Conservation (phyloP, 176 grass and related monocot genomes). For the Triticum monococcum region DNA sequence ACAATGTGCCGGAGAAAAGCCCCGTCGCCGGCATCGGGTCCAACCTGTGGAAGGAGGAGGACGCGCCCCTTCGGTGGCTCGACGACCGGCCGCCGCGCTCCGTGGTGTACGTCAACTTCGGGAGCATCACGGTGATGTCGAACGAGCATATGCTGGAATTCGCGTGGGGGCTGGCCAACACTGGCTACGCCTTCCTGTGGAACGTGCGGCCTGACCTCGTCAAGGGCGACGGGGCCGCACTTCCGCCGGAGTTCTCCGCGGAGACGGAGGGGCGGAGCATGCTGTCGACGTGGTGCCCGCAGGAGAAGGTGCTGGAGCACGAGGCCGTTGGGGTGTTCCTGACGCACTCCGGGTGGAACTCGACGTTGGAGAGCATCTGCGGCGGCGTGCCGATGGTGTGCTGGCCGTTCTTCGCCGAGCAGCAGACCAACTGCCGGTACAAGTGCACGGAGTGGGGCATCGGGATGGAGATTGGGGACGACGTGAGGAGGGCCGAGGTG, state of each 20-base stretch:
- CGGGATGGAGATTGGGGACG: constrained; percentile 40
- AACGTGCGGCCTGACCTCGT: constrained; percentile 55
- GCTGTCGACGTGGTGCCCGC: constrained; percentile 49
- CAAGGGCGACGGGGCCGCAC: background rate
- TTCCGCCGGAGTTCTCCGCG: constrained; percentile 18
- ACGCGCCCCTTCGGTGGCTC: constrained; percentile 32
- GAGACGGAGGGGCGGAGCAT: constrained; percentile 17
- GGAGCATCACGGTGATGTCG: constrained; percentile 55
- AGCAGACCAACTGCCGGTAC: constrained; percentile 63
- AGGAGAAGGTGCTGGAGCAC: constrained; percentile 47
- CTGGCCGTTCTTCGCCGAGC: constrained; percentile 69
- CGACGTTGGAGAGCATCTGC: constrained; percentile 56
- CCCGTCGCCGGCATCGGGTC: constrained; percentile 14
- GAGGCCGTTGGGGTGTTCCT: constrained; percentile 65
- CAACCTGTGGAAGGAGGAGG: constrained; percentile 48
- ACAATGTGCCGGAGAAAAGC: constrained; percentile 13
- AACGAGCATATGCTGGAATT: constrained; percentile 46
- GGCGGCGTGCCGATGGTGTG: constrained; percentile 48
- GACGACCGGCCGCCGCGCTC: constrained; percentile 4
- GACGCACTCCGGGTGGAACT: constrained; percentile 92
- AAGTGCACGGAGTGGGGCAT: constrained; percentile 49
- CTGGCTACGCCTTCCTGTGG: constrained; percentile 47
- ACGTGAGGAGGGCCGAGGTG: constrained; percentile 10
- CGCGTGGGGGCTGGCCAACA: constrained; percentile 54
- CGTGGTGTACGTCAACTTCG: constrained; percentile 65